Evolutionary conservation across 1,284 basidiomycete species (phyloP), one percentile per base, ranked within the genome.

Genomic region (Amylostereum areolatum): DNA sequence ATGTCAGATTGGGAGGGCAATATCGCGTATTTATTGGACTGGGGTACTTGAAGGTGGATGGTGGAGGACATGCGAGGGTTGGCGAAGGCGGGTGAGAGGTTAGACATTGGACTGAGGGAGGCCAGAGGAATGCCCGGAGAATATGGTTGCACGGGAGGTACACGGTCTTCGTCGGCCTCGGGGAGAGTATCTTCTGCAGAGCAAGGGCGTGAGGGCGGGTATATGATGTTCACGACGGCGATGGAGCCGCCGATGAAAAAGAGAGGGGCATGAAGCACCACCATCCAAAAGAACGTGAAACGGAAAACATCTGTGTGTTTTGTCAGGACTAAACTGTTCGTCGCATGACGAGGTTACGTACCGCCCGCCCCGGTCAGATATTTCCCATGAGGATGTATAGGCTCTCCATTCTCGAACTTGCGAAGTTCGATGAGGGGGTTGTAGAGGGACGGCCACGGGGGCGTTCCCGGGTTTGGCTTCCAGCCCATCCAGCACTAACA

Each of bases 251-350:
- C 84, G 40, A 85, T 48, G 40, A 86, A 60, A 62, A 88, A 92
- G 42, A 84, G 68, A 1, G 85, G 85, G 2, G 76, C 75, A 63
- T 90, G 80, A 58, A 92, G 81, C 47, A 89, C 72, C 30, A 93
- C 66, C 1, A 81, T 88, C 91, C 91, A 94, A 63, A 85, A 92
- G 31, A 93, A 71, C 7, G 89, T 93, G 68, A 90, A 93, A 29
- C 73, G 74, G 70, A 91, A 93, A 48, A 92, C 71, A 52, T 89
- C 90, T 92, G 55, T 10, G 28, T 12, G 27, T 6, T 28, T 32
- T 35, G 5, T 44, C 6, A 9, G n/a, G 43, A 31, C 10, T 32
- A 33, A 41, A 30, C 30, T 35, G n/a, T 36, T 31, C 31, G 11
- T 24, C 36, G 27, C 47, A 24, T n/a, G 9, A 47, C 49, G 47